These are phyloP conservation scores for Penicillium pancosmium DNA, from an alignment of 495 filamentous ascomycete genomes.

Conservation along the genomic window DNA sequence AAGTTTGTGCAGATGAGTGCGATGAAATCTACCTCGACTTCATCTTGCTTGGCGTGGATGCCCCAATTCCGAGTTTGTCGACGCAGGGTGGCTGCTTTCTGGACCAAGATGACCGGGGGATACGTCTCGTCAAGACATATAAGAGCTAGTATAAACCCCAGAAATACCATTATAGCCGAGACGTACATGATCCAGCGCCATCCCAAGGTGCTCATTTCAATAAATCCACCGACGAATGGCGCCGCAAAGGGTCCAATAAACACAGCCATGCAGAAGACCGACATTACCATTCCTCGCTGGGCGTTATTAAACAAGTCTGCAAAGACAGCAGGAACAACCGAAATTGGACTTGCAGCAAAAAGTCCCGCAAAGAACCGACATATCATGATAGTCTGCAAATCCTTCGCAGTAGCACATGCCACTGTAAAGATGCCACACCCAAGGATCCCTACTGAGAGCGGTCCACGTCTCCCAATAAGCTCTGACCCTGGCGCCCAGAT, in stretches of 20 bases:
- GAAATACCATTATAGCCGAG: conserved; percentile 40
- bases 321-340: conserved; percentile 68
- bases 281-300: conserved; percentile 60
- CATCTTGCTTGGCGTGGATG: conserved; percentile 51
- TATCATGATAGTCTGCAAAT: conserved; percentile 69
- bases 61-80: conserved; percentile 47
- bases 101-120: conserved; percentile 36
- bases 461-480: conserved; percentile 58
- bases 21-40: conserved; percentile 39
- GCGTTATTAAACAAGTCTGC: conserved; percentile 64
- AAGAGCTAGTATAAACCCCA: conserved; percentile 24
- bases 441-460: conserved; percentile 58
- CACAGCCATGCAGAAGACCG: conserved; percentile 57
- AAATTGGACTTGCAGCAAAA: conserved; percentile 67
- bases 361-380: conserved; percentile 71
- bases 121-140: conserved; percentile 41
- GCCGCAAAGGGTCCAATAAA: conserved; percentile 46
- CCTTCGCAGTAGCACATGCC: conserved; percentile 62
- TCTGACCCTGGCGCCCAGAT: conserved; percentile 73
- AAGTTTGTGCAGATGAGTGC: conserved; percentile 45
- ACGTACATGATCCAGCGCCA: conserved; percentile 52
- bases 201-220: conserved; percentile 35
- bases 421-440: conserved; percentile 57
- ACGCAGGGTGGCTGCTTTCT: conserved; percentile 43
- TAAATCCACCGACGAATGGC: conserved; percentile 50